Percentiles rank a stretch among this genome's conserved stretches.
Conservation (phyloP, 176 grass and related monocot species). For the Tillandsia leiboldiana region DNA sequence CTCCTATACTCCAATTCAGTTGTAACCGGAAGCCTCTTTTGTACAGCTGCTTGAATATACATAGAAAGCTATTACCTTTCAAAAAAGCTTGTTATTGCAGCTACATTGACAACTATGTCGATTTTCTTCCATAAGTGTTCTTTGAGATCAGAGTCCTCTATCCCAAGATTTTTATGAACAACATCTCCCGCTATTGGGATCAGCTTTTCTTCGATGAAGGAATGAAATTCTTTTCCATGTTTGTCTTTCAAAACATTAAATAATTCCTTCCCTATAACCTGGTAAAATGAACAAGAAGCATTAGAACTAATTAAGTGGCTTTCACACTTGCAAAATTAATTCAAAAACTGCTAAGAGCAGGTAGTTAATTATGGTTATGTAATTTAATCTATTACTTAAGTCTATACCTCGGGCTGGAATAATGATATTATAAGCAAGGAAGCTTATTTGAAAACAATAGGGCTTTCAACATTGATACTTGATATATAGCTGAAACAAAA, state of each 20-base stretch:
- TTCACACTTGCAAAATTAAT: neutral
- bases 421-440: too few relatives aligned
- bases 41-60: too few relatives aligned
- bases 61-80: slow-evolving; percentile 30
- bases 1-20: too few relatives aligned
- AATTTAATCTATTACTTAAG: neutral
- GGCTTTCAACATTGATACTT: too few relatives aligned
- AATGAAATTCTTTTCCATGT: slow-evolving; percentile 38
- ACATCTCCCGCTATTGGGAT: slow-evolving; percentile 55
- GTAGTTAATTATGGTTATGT: too few relatives aligned
- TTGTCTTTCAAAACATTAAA: slow-evolving; percentile 48
- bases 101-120: slow-evolving; percentile 60
- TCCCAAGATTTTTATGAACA: slow-evolving; percentile 40
- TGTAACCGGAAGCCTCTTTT: too few relatives aligned
- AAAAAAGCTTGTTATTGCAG: slow-evolving; percentile 71
- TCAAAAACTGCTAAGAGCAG: neutral
- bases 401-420: too few relatives aligned
- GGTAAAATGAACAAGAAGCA: neutral
- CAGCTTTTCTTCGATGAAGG: slow-evolving; percentile 46
- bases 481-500: too few relatives aligned
- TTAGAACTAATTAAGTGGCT: neutral
- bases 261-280: slow-evolving; percentile 70
- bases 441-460: too few relatives aligned
- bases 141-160: slow-evolving; percentile 21
- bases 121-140: slow-evolving; percentile 30